These are phyloP conservation scores for Fraxinus baroniana DNA, from an alignment of 305 asterid species.

Conservation along the genomic window DNA sequence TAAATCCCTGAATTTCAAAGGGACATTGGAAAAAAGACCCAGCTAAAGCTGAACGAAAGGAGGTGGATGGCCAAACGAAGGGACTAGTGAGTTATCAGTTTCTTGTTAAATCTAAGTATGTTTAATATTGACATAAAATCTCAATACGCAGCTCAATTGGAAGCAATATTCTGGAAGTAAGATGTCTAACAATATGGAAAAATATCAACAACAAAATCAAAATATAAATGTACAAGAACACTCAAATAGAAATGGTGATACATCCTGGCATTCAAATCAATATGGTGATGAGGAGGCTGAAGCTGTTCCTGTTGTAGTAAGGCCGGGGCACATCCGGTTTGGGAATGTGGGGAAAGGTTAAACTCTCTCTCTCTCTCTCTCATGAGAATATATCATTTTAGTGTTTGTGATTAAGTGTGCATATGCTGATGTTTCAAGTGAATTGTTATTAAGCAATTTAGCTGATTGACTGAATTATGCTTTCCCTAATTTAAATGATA, in stretches of 20 bases:
- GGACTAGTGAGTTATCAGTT: slow-evolving; percentile 68
- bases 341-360: slow-evolving; percentile 76
- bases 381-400: background rate
- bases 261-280: slow-evolving; percentile 38
- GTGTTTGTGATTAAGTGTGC: background rate
- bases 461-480: background rate
- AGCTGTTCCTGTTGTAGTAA: slow-evolving; percentile 66
- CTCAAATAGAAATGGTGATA: slow-evolving; percentile 37
- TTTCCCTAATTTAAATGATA: background rate
- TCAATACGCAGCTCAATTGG: slow-evolving; percentile 64
- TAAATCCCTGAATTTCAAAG: slow-evolving; percentile 33
- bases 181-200: slow-evolving; percentile 33
- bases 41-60: slow-evolving; percentile 38
- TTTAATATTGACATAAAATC: slow-evolving; percentile 28
- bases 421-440: slow-evolving; percentile 11
- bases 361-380: slow-evolving; percentile 20
- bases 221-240: slow-evolving; percentile 26
- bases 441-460: slow-evolving; percentile 1
- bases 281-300: slow-evolving; percentile 48
- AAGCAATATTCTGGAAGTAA: slow-evolving; percentile 50
- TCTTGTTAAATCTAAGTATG: slow-evolving; percentile 16
- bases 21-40: slow-evolving; percentile 52
- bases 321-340: slow-evolving; percentile 98
- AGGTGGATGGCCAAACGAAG: slow-evolving; percentile 58
- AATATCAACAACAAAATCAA: slow-evolving; percentile 32